These are phyloP conservation scores for Henningerozyma blattae DNA, from an alignment of 805 yeast genomes.

Conservation along the genomic window DNA sequence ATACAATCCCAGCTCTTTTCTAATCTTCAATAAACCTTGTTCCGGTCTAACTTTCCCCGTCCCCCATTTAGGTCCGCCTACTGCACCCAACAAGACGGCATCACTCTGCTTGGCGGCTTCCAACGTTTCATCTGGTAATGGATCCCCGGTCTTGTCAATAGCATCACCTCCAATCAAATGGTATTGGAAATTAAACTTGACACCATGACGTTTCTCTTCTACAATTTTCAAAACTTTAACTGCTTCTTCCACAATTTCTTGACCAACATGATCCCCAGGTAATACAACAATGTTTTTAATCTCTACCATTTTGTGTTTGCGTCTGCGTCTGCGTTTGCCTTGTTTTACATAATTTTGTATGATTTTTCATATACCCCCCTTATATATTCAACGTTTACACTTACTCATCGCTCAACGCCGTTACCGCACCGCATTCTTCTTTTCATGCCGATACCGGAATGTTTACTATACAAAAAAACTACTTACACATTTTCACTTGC, in stretches of 20 bases:
- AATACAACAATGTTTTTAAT: constrained; percentile 69
- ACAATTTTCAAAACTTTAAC: constrained; percentile 81
- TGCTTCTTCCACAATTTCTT: constrained; percentile 83
- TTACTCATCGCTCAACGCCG: too few species aligned
- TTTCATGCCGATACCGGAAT: too few species aligned
- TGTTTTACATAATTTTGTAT: too few species aligned
- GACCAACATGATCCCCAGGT: constrained; percentile 97
- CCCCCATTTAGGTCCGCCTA: constrained; percentile 99
- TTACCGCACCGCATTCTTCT: too few species aligned
- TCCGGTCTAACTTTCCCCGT: constrained; percentile 95
- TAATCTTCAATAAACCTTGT: constrained; percentile 86
- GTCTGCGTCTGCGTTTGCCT: too few species aligned
- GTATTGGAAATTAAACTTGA: constrained; percentile 63
- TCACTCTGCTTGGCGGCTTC: constrained; percentile 77
- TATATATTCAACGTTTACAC: too few species aligned
- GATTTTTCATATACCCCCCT: too few species aligned
- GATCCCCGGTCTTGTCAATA: constrained; percentile 90
- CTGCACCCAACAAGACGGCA: constrained; percentile 96
- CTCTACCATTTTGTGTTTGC: constrained; percentile 1
- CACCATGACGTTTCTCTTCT: constrained; percentile 33
- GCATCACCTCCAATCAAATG: constrained; percentile 98
- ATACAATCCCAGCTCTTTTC: constrained; percentile 87
- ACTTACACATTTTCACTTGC: not conserved
- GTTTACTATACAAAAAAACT: too few species aligned
- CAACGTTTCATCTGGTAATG: constrained; percentile 76